These are phyloP conservation scores for Tetracentron sinense DNA, from an alignment of 164 flowering plant species.

Conservation along the genomic window DNA sequence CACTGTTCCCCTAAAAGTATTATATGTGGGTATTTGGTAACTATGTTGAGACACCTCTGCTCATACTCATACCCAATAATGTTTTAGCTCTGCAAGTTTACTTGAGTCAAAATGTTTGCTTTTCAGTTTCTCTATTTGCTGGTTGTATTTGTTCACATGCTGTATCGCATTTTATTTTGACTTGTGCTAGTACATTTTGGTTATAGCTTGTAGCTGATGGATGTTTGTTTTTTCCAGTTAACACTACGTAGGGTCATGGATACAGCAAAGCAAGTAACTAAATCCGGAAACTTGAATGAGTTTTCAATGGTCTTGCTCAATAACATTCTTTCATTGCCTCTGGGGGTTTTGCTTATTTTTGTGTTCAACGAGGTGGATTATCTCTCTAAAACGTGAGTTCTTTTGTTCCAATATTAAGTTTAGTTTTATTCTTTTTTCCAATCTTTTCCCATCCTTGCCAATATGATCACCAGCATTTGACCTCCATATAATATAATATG, in stretches of 20 bases:
- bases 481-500: background rate
- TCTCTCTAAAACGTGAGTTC: conserved; percentile 72
- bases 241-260: conserved; percentile 95
- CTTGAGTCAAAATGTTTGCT: no score
- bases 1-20: no score
- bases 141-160: no score
- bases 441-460: background rate
- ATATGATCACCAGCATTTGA: background rate
- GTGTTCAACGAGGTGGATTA: conserved; percentile 84
- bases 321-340: conserved; percentile 83
- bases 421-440: background rate
- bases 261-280: conserved; percentile 88
- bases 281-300: conserved; percentile 87
- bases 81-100: no score
- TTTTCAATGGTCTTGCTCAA: conserved; percentile 97
- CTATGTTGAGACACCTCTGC: no score
- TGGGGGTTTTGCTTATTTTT: conserved; percentile 64
- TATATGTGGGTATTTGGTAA: no score
- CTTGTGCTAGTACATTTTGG: no score
- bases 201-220: background rate
- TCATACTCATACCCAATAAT: no score
- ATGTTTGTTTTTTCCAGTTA: conserved; percentile 40
- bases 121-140: background rate
- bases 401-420: background rate
- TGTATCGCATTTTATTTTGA: no score